Evolutionary conservation across 495 filamentous ascomycete genomes (phyloP), one percentile per base, ranked within the genome.

Genomic region (Hypoxylon cercidicola): DNA sequence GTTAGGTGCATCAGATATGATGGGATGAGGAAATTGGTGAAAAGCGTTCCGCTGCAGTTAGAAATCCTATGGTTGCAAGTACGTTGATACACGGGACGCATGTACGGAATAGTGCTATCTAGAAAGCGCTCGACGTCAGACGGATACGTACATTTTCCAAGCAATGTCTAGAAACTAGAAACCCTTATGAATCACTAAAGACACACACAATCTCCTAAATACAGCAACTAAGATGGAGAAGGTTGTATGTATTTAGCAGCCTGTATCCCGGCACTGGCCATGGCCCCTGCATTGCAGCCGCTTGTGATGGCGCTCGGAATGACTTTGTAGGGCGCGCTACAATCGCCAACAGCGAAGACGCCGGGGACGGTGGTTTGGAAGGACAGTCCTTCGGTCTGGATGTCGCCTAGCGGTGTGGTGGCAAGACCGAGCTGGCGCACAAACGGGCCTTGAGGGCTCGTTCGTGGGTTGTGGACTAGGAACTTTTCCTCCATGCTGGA

Each of bases 311-410:
- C 60, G 11, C 41, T 20, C 0, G 41, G 1, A 7, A 10, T 28
- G 0, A 48, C 60, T 18, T 55, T 55, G 16, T 55, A 55, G 0
- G 60, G 60, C 0, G 50, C 55, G 21, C 16, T 41, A 34, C 50
- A 64, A 16, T 74, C 72, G 3, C 72, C 72, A 18, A 54, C 65
- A 8, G 72, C 70, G 28, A 65, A 72, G 11, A 74, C 62, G 10
- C 70, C 69, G 1, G 37, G 45, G 4, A 70, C 64, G 32, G 53
- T 68, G 4, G 72, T 60, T 51, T 62, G 49, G 30, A 43, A 19
- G 25, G 63, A 51, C 0, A 62, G 62, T 23, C 23, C 47, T 0
- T 15, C 41, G 6, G 57, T 48, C 48, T 62, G 46, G 37, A 74
- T 66, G 16, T 61, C 55, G 1, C 60, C 64, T 4, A 4, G 3